phyloP scores from a whole-genome alignment of 768 basidiomycete genomes.

The Leccinum arenicola region DNA sequence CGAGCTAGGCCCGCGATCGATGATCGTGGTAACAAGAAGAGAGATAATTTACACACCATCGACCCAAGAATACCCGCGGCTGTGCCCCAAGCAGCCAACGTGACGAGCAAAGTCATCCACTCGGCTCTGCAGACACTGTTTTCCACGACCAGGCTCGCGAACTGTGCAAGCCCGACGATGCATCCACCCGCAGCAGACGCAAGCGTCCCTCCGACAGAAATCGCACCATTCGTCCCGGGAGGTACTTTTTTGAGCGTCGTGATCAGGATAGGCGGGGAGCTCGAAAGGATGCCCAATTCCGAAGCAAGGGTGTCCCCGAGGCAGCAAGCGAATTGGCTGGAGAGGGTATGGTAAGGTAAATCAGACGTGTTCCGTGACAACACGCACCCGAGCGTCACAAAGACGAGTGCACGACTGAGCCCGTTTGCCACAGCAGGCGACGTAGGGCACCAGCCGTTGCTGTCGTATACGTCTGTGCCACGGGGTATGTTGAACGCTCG shows the following conservation, averaged over 20 bases:
- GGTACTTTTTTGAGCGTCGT: conserved; percentile 77
- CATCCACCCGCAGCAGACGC: conserved; percentile 74
- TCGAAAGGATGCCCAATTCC: conserved; percentile 86
- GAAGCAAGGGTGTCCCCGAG: conserved; percentile 92
- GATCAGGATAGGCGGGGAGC: conserved; percentile 65
- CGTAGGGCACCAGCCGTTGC: conserved; percentile 60
- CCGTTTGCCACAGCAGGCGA: conserved; percentile 42
- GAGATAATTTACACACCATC: conserved; percentile 45
- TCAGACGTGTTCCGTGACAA: neutral
- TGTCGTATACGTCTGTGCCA: conserved; percentile 32
- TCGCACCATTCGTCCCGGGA: conserved; percentile 88
- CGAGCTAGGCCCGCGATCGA: conserved; percentile 47
- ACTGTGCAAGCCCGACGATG: conserved; percentile 58
- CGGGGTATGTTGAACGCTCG: conserved; percentile 10
- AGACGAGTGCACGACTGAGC: conserved; percentile 60
- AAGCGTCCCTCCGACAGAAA: conserved; percentile 71
- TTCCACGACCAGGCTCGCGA: conserved; percentile 58
- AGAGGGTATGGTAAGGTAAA: neutral
- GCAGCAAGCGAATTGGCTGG: conserved; percentile 84
- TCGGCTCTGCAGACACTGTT: conserved; percentile 87
- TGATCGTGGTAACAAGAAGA: neutral
- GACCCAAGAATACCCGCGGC: conserved; percentile 77
- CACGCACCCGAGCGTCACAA: conserved; percentile 63
- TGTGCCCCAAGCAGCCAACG: conserved; percentile 57
- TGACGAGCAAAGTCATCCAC: conserved; percentile 52